phyloP scores from a whole-genome alignment of 2,329 filamentous ascomycete species.

The Colletotrichum orchidophilum region DNA sequence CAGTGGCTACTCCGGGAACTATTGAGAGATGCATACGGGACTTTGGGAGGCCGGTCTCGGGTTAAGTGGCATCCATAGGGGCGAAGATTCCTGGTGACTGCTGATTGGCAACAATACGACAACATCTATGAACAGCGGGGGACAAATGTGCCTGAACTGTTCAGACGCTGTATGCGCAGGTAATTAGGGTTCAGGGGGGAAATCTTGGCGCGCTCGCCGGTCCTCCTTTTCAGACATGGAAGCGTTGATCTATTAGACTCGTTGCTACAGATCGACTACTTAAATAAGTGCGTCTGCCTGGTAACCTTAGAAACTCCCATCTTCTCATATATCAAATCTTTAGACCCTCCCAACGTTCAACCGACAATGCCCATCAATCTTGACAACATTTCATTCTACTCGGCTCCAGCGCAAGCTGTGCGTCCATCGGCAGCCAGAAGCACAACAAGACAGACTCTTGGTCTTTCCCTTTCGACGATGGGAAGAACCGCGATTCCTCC shows the following conservation, averaged over 20 bases:
- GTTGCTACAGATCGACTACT: not conserved
- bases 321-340: not conserved
- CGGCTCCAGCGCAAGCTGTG: not conserved
- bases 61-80: no score
- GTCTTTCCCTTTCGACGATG: no score
- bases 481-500: not conserved
- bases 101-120: no score
- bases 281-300: not conserved
- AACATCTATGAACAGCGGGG: not conserved
- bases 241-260: not conserved
- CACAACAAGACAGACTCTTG: no score
- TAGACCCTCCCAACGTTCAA: not conserved
- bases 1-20: not conserved
- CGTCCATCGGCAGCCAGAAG: not conserved
- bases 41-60: not conserved
- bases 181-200: not conserved
- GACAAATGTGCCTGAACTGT: not conserved
- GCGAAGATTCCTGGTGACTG: no score
- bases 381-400: constrained; percentile 8
- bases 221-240: no score
- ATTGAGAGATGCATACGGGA: not conserved
- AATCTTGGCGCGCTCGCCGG: not conserved
- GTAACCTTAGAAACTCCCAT: not conserved
- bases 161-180: not conserved
- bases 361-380: not conserved